A percentile compares a stretch with the other conserved stretches of the same genome.
These are phyloP conservation scores for Teratosphaeriaceae sp. DNA, from an alignment of 2,329 filamentous ascomycete genomes.

Conservation along the genomic window DNA sequence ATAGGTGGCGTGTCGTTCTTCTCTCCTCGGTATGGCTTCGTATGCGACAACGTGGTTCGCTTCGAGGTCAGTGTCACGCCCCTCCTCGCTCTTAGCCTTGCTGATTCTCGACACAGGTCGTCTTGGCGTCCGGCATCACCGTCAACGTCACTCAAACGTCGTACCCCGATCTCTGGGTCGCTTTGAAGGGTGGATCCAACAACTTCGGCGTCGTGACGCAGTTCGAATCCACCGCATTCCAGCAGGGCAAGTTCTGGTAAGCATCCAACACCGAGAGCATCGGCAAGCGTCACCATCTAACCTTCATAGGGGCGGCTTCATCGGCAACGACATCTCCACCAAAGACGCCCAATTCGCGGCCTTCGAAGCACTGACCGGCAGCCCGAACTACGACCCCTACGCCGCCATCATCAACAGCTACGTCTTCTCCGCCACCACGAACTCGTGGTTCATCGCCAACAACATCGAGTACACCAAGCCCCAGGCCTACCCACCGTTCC, in stretches of 20 bases:
- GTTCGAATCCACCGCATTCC: conserved; percentile 30
- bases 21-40: conserved; percentile 42
- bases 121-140: conserved; percentile 34
- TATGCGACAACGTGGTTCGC: conserved; percentile 29
- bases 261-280: too few species aligned
- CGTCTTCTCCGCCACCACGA: conserved; percentile 11
- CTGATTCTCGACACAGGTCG: conserved; percentile 15
- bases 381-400: conserved; percentile 15
- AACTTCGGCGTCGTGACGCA: conserved; percentile 41
- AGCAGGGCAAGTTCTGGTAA: conserved; percentile 19
- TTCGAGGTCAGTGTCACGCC: conserved; percentile 29
- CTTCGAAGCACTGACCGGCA: conserved; percentile 11
- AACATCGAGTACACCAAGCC: conserved; percentile 20
- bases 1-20: conserved; percentile 44
- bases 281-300: too few species aligned
- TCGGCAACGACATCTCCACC: conserved; percentile 39
- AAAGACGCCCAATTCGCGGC: conserved; percentile 12
- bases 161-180: conserved; percentile 44
- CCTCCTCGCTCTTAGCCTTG: not conserved
- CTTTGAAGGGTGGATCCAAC: conserved; percentile 37
- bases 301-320: conserved; percentile 32
- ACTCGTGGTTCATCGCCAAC: conserved; percentile 10
- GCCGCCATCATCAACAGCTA: conserved; percentile 15
- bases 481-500: conserved; percentile 12
- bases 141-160: conserved; percentile 35